A percentile compares a stretch with the other conserved stretches of the same genome.
Evolutionary conservation across 2,329 filamentous ascomycete species (phyloP).

Genomic region (Truncatella angustata): DNA sequence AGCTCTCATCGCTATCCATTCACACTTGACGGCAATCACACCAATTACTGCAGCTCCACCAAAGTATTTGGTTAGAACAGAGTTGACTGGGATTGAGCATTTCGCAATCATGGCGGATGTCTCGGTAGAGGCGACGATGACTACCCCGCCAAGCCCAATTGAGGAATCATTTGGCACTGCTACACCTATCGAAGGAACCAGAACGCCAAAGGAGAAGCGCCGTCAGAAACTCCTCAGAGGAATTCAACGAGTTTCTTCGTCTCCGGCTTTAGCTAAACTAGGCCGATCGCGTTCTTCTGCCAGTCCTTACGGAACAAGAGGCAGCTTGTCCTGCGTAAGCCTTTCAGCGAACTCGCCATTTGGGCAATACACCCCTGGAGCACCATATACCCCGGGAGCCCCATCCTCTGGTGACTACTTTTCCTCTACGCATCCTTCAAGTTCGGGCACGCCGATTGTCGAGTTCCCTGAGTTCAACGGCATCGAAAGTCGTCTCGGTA

Average conservation of each 20-base stretch:
- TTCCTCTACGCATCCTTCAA: slow-evolving; percentile 34
- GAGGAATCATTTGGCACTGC: slow-evolving; percentile 1
- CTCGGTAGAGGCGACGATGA: background rate
- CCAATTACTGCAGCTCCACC: background rate
- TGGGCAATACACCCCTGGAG: slow-evolving; percentile 30
- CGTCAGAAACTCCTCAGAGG: slow-evolving; percentile 69
- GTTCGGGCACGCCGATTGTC: slow-evolving; percentile 36
- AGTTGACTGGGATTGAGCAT: background rate
- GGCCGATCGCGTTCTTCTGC: slow-evolving; percentile 65
- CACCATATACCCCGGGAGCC: background rate
- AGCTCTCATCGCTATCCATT: too few species aligned
- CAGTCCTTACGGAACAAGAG: slow-evolving; percentile 62
- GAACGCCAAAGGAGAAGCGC: slow-evolving; percentile 59
- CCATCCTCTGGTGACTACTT: slow-evolving; percentile 27
- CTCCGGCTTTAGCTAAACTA: slow-evolving; percentile 65
- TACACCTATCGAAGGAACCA: slow-evolving; percentile 19
- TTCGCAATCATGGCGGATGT: background rate
- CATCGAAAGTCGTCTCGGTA: slow-evolving; percentile 48
- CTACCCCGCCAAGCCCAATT: slow-evolving; percentile 10
- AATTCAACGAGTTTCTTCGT: slow-evolving; percentile 80
- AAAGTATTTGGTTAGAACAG: too few species aligned
- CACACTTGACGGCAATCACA: background rate
- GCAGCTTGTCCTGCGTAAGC: slow-evolving; percentile 54
- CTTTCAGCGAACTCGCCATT: slow-evolving; percentile 43
- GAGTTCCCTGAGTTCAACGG: slow-evolving; percentile 40